Percentiles rank a stretch among this genome's conserved stretches.
These are phyloP conservation scores for Trichocladium antarcticum DNA, from an alignment of 495 filamentous ascomycete genomes.

Conservation along the genomic window DNA sequence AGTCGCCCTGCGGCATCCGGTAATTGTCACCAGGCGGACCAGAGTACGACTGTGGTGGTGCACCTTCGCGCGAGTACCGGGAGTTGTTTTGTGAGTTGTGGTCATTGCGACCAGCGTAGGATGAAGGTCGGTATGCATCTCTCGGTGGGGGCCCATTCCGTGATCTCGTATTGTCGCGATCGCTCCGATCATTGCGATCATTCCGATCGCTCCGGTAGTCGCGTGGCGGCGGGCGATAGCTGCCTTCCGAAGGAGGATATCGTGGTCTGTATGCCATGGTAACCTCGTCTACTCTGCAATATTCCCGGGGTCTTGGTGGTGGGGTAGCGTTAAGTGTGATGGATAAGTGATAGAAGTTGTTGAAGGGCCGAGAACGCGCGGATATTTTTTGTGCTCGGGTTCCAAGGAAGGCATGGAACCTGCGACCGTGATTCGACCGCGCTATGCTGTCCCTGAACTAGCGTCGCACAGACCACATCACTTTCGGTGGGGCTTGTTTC, in stretches of 20 bases:
- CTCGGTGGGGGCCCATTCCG: background rate
- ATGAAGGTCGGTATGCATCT: slow-evolving; percentile 9
- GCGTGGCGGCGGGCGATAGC: slow-evolving; percentile 2
- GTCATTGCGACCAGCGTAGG: slow-evolving; percentile 3
- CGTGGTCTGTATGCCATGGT: slow-evolving; percentile 10
- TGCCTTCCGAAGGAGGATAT: background rate
- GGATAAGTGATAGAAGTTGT: background rate
- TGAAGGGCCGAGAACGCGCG: no score
- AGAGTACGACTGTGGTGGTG: background rate
- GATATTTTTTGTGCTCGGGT: no score
- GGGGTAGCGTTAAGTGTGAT: no score
- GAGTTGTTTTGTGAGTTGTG: background rate
- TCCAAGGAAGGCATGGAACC: no score
- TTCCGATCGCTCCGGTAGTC: slow-evolving; percentile 8
- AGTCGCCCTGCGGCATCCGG: slow-evolving; percentile 34
- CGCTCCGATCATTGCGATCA: background rate
- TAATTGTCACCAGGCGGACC: slow-evolving; percentile 13
- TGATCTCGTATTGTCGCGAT: slow-evolving; percentile 3
- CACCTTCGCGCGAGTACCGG: background rate
- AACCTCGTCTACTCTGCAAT: background rate
- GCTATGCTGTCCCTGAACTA: no score
- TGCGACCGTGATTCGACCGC: no score
- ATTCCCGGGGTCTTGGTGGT: no score
- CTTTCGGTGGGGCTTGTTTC: no score
- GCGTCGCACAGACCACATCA: no score